Conservation (phyloP, 768 basidiomycete species). For the Mycena olivaceomarginata region DNA sequence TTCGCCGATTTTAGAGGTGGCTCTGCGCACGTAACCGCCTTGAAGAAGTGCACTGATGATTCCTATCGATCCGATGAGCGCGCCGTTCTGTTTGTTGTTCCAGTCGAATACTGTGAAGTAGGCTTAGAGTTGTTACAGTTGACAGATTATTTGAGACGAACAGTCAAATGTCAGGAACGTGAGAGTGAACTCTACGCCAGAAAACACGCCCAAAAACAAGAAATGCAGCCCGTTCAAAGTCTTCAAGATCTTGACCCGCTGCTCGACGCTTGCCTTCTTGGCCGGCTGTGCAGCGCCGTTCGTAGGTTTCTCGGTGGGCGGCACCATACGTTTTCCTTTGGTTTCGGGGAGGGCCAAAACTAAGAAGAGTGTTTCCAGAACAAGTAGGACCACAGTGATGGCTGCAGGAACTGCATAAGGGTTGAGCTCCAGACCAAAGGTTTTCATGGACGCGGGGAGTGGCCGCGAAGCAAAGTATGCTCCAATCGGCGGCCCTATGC, state of each 20-base stretch:
- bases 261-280: conserved; percentile 59
- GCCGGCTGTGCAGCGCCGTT: conserved; percentile 51
- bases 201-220: conserved; percentile 92
- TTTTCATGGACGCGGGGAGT: conserved; percentile 74
- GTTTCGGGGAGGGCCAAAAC: conserved; percentile 90
- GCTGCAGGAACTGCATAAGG: conserved; percentile 94
- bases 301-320: conserved; percentile 45
- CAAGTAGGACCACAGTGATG: conserved; percentile 86
- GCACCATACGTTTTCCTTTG: conserved; percentile 65
- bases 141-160: conserved; percentile 60
- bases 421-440: conserved; percentile 82
- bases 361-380: conserved; percentile 89
- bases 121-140: not conserved
- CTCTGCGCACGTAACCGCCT: conserved; percentile 95
- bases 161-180: conserved; percentile 96
- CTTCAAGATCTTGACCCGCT: conserved; percentile 75
- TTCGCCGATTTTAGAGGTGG: conserved; percentile 85
- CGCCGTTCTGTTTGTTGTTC: conserved; percentile 92
- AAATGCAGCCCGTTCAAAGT: conserved; percentile 84
- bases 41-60: conserved; percentile 93
- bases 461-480: conserved; percentile 97
- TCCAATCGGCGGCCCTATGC: conserved; percentile 94
- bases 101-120: conserved; percentile 84
- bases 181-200: conserved; percentile 97
- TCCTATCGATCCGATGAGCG: conserved; percentile 91